Evolutionary conservation across 129 eudicot species (phyloP), one percentile per base, ranked within the genome.

Genomic region (Helichrysum umbraculigerum): DNA sequence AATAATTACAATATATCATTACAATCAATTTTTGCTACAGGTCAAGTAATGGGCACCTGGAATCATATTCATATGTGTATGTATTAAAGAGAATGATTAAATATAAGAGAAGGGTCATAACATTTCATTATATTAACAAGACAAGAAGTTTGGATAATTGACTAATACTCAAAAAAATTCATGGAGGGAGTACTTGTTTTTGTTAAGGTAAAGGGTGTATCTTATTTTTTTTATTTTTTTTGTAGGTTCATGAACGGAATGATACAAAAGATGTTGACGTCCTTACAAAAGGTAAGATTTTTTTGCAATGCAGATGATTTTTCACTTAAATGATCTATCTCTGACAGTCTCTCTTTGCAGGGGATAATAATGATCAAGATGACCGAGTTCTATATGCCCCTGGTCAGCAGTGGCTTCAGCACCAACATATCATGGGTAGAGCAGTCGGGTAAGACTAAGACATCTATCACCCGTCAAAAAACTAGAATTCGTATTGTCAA

Each of bases 391-490:
- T 93, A 47, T 93, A 90, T 39, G 95, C 95, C n/a, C 89, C 83
- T 42, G 95, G 96, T 76, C 96, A 93, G 90, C 86, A 34, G 65
- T 93, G 96, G 95, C 89, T 93, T 51, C 82, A 90, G n/a, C 81
- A 76, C 59, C 84, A 87, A 19, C 95, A 93, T 77, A 86, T 93
- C 56, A 85, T 86, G 89, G 98, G 98, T 57, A 88, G 90, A 90
- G 98, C 98, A 77, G 80, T 88, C 16, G 98, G 98, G 98, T 93
- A 92, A 76, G 76, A 42, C 2, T 59, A 39, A 21, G 25, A 60
- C 3, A 4, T 44, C 15, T 56, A 56, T 34, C 11, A 60, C 33
- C 50, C 17, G 33, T 30, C 7, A 51, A 16, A 25, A 47, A 56
- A 57, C 58, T 74, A 57, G 20, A 74, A 44, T 33, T 39, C 4